Base-by-base conservation (phyloP, 768 basidiomycete species). In the Leccinum obscurum region DNA sequence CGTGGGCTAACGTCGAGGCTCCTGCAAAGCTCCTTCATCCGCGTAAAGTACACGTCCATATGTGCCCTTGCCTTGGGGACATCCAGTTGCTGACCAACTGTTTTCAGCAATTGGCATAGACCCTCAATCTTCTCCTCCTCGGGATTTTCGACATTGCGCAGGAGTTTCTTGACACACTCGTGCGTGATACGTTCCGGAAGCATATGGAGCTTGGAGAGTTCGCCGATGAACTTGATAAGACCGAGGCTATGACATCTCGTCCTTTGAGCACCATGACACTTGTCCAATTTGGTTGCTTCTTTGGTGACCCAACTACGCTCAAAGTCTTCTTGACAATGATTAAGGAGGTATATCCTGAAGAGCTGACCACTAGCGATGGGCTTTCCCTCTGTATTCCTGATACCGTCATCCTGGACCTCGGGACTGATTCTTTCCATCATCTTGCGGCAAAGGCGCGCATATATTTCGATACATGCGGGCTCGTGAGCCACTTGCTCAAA, bases 131-230 rank as follows among this genome's bases (percentile, higher is more conserved):
- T 95, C 78, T 98, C 96, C 77, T 98, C 96, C 70, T 98, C 95
- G 0, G 95, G 97, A 68, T 93, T 92, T 66, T 93, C 88, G 58
- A 96, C 89, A 71, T 99, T 98, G 57, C 88, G 85, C 13, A 98
- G 80, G 13, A 98, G 83, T 77, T 96, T 95, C 84, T 94, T 93
- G 72, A 98, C 88, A 81, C 96, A 99, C 76, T 94, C 92, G 80
- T 95, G 92, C 92, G 98, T 99, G 78, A 98, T 96, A 66, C 93
- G 89, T 78, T 95, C 93, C 53, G 94, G 95, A 56, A 98, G 80
- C 94, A 98, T 97, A 77, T 93, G 91, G n/a, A 99, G 81, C 79
- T 98, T 98, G 88, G 93, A 99, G 57, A 98, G 80, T 77, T 99
- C 96, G 64, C 96, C 95, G 63, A 98, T 98, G 78, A 99, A 95